Conservation (phyloP, 768 basidiomycete species). For the Boletus speciosus region DNA sequence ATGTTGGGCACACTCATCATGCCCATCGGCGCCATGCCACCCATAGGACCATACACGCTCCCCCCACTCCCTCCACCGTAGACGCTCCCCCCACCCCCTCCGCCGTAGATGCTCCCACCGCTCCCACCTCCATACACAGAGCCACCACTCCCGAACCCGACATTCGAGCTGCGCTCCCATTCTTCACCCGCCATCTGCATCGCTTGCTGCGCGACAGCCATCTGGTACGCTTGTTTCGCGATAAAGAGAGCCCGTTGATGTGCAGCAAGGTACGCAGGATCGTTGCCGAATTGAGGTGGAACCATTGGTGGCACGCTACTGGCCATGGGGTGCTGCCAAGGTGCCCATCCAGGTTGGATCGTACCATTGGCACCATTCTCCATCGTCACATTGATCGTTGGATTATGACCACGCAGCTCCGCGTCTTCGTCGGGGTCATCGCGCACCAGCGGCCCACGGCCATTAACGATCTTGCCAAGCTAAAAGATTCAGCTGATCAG, state of each 20-base stretch:
- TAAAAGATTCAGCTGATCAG: slow-evolving; percentile 28
- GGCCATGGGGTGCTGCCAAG: slow-evolving; percentile 30
- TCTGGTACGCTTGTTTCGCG: slow-evolving; percentile 88
- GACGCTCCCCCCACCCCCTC: slow-evolving; percentile 31
- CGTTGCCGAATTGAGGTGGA: slow-evolving; percentile 40
- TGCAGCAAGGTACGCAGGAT: slow-evolving; percentile 61
- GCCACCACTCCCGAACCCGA: slow-evolving; percentile 40
- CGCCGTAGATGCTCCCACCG: slow-evolving; percentile 48
- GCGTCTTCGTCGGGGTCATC: slow-evolving; percentile 46
- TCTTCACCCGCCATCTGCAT: slow-evolving; percentile 87
- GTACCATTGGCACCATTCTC: slow-evolving; percentile 24
- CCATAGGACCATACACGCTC: slow-evolving; percentile 39
- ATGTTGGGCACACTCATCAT: slow-evolving; percentile 40
- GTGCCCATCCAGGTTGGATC: slow-evolving; percentile 34
- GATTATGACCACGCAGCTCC: slow-evolving; percentile 15
- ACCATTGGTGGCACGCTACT: slow-evolving; percentile 34
- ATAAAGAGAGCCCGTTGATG: slow-evolving; percentile 86
- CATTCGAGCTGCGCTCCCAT: slow-evolving; percentile 77
- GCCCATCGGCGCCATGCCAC: slow-evolving; percentile 34
- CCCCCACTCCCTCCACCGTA: slow-evolving; percentile 39
- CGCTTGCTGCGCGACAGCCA: slow-evolving; percentile 87
- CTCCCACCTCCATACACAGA: slow-evolving; percentile 36
- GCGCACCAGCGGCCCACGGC: slow-evolving; percentile 58
- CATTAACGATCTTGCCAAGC: slow-evolving; percentile 89
- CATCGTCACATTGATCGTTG: slow-evolving; percentile 38